These are phyloP conservation scores for Exophiala lecanii-corni DNA, from an alignment of 2,329 filamentous ascomycete species.

Conservation along the genomic window DNA sequence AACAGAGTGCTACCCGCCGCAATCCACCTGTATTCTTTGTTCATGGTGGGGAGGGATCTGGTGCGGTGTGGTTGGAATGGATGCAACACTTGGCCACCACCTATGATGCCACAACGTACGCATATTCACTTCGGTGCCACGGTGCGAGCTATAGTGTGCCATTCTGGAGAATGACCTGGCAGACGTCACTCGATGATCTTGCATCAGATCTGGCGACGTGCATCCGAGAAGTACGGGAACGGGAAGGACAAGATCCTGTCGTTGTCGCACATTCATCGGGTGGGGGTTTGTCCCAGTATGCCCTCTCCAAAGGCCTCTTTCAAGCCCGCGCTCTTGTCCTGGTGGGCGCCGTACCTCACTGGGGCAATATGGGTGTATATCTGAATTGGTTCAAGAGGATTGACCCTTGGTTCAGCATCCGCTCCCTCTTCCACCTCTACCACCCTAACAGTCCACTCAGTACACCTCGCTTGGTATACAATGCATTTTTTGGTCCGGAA, in stretches of 20 bases:
- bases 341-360: constrained; percentile 46
- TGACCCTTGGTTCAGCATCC: constrained; percentile 47
- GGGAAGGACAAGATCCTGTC: constrained; percentile 32
- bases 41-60: constrained; percentile 53
- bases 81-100: constrained; percentile 45
- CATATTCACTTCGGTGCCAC: constrained; percentile 50
- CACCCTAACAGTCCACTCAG: constrained; percentile 52
- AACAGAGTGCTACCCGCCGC: constrained; percentile 19
- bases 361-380: constrained; percentile 42
- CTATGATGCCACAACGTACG: constrained; percentile 44
- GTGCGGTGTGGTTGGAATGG: constrained; percentile 51
- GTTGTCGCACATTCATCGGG: constrained; percentile 52
- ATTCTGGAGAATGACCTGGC: constrained; percentile 47
- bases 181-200: constrained; percentile 41
- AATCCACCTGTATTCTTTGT: constrained; percentile 47
- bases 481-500: constrained; percentile 49
- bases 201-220: constrained; percentile 44
- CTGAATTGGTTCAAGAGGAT: constrained; percentile 42
- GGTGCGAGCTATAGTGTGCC: constrained; percentile 50
- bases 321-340: constrained; percentile 45
- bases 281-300: constrained; percentile 48
- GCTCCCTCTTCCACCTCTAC: constrained; percentile 44
- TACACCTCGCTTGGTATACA: constrained; percentile 44
- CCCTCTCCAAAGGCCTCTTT: constrained; percentile 36
- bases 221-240: constrained; percentile 31